Evolutionary conservation across 2,329 filamentous ascomycete genomes (phyloP).

Genomic region (Teratosphaeria epicoccoides): DNA sequence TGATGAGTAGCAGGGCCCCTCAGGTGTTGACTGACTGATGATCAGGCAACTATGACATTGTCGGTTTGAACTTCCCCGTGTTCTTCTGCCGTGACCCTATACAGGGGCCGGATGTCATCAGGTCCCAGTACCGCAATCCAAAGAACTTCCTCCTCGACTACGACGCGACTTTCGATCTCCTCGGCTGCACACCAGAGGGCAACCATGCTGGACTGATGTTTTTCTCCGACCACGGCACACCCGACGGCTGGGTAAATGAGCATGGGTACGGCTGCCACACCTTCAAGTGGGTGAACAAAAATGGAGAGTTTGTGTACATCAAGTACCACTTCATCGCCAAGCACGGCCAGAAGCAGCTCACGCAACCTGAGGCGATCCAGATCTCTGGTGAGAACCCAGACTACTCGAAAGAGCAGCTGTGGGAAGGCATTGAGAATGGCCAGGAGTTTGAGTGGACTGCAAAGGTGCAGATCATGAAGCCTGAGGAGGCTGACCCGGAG

Average conservation of each 20-base stretch:
- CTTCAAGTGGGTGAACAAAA: slow-evolving; percentile 31
- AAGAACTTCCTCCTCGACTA: slow-evolving; percentile 41
- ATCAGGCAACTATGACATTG: slow-evolving; percentile 39
- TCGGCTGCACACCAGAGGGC: slow-evolving; percentile 39
- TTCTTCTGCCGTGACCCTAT: slow-evolving; percentile 33
- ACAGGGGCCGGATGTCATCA: slow-evolving; percentile 31
- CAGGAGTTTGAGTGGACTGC: slow-evolving; percentile 35
- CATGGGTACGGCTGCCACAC: slow-evolving; percentile 34
- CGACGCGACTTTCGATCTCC: slow-evolving; percentile 39
- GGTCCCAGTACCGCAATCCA: slow-evolving; percentile 37
- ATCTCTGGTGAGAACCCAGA: slow-evolving; percentile 42
- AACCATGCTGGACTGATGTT: slow-evolving; percentile 41
- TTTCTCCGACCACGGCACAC: slow-evolving; percentile 42
- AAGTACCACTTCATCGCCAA: slow-evolving; percentile 40
- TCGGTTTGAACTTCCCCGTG: slow-evolving; percentile 39
- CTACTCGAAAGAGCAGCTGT: slow-evolving; percentile 40
- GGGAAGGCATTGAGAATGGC: slow-evolving; percentile 34
- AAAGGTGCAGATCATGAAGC: slow-evolving; percentile 37
- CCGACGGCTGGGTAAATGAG: slow-evolving; percentile 34
- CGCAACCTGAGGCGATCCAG: slow-evolving; percentile 32
- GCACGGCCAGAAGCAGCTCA: slow-evolving; percentile 40
- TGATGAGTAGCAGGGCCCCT: slow-evolving; percentile 7
- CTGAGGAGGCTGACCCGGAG: slow-evolving; percentile 36
- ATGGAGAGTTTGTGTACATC: slow-evolving; percentile 42
- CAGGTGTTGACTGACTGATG: not conserved